A percentile compares a stretch with the other conserved stretches of the same genome.
phyloP scores from a whole-genome alignment of 257 asterid genomes.

The Anisodus tanguticus region DNA sequence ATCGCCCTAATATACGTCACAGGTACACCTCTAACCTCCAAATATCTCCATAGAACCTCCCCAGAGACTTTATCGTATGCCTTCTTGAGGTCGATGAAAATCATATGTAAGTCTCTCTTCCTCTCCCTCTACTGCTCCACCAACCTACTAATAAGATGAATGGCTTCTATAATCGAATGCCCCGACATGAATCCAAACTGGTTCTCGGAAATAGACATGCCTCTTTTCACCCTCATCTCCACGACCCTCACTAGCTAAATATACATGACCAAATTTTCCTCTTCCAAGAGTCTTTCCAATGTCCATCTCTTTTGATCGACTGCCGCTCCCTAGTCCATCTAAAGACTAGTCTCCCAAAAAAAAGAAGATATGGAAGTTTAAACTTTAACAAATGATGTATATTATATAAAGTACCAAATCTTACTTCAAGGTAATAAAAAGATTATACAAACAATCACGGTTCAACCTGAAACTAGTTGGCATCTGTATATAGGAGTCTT shows the following conservation, averaged over 20 bases:
- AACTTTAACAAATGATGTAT: constrained; percentile 1
- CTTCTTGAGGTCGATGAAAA: too few species aligned
- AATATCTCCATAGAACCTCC: too few species aligned
- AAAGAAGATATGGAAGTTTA: neutral
- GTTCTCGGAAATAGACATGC: too few species aligned
- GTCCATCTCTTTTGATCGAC: constrained; percentile 77
- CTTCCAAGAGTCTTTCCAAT: constrained; percentile 95
- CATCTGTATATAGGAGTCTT: neutral
- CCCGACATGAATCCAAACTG: too few species aligned
- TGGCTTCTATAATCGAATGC: too few species aligned
- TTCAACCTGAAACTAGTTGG: neutral
- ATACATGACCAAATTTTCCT: constrained; percentile 93
- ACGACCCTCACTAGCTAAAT: constrained; percentile 65
- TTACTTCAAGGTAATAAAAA: neutral
- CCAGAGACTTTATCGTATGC: too few species aligned
- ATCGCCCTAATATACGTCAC: too few species aligned
- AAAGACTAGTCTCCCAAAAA: neutral
- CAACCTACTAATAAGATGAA: too few species aligned
- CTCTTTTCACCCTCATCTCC: too few species aligned
- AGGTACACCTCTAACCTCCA: too few species aligned
- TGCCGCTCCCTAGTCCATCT: constrained; percentile 40
- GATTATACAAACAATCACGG: neutral
- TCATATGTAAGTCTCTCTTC: too few species aligned
- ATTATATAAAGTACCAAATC: neutral
- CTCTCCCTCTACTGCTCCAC: too few species aligned